Evolutionary conservation across 179 eudicot genomes (phyloP), one percentile per base, ranked within the genome.

Genomic region (Pouteria campechiana): DNA sequence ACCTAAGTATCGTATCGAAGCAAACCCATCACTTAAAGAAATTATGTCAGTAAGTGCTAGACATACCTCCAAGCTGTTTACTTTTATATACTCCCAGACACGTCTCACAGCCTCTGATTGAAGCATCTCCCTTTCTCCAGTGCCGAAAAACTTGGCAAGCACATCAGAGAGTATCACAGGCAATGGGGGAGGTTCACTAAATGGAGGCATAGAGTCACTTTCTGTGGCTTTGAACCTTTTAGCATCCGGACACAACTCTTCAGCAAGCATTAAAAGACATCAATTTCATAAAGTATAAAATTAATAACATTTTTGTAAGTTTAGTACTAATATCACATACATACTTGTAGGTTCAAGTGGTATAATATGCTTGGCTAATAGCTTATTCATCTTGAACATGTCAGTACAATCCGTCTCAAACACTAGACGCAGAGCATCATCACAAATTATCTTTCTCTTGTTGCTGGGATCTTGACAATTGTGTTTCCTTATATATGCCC

Each of bases 331-430:
- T n/a, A n/a, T n/a, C n/a, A 31, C 28, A 37, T 41, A 55, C 72
- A 24, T 72, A 84, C 97, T 81, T 63, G 75, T 25, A 34, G 96
- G 72, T 42, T 79, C 84, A 40, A 84, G 85, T 19, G 85, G 53
- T 31, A 73, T 63, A 17, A 84, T 84, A 53, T 88, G 97, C 38
- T 84, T 88, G 32, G 97, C 67, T 43, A 88, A 80, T 61, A 88
- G 60, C 67, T 80, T 88, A 71, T 88, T 88, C 95, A 88, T 84
- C 80, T 80, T 77, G 73, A 88, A 88, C 95, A 80, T 88, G 60
- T 88, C 88, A 19, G 93, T 88, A 57, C 76, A 67, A 55, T 88
- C 93, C 14, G 83, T 75, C 76, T 88, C 95, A 55, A 88, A 88
- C 34, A 88, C 69, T 61, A 80, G 44, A 14, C 88, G 88, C 46